A percentile compares a stretch with the other conserved stretches of the same genome.
Conservation (phyloP, 495 filamentous ascomycete genomes). For the Daldinia decipiens region DNA sequence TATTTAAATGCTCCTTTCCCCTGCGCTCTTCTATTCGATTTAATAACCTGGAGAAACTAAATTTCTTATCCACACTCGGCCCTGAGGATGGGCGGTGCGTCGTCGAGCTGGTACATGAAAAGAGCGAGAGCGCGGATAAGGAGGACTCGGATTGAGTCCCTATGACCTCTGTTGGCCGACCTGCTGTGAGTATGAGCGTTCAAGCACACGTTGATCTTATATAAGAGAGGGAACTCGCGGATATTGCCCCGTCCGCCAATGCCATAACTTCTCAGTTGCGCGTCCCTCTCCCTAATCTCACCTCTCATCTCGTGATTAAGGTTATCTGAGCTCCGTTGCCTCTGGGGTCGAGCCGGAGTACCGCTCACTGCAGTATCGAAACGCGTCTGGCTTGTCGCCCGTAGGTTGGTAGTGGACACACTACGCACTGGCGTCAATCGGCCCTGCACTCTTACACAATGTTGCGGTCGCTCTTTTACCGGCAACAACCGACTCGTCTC, state of each 20-base stretch:
- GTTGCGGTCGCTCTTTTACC: slow-evolving; percentile 40
- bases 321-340: slow-evolving; percentile 25
- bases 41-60: slow-evolving; percentile 21
- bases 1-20: slow-evolving; percentile 4
- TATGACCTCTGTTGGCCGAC: slow-evolving; percentile 42
- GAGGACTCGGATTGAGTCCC: slow-evolving; percentile 33
- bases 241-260: slow-evolving; percentile 56
- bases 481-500: slow-evolving; percentile 53
- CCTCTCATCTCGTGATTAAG: slow-evolving; percentile 22
- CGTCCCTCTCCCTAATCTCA: slow-evolving; percentile 38
- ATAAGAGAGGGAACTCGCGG: slow-evolving; percentile 35
- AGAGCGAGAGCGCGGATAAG: slow-evolving; percentile 35
- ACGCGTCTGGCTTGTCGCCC: slow-evolving; percentile 6
- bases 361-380: slow-evolving; percentile 39
- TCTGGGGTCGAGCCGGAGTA: background rate
- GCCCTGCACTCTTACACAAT: slow-evolving; percentile 53
- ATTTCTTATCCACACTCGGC: slow-evolving; percentile 19
- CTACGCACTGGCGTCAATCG: slow-evolving; percentile 50
- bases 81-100: slow-evolving; percentile 5
- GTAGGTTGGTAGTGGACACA: slow-evolving; percentile 44
- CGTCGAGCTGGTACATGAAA: slow-evolving; percentile 12
- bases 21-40: slow-evolving; percentile 35
- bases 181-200: slow-evolving; percentile 20
- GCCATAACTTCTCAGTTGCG: slow-evolving; percentile 53
- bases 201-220: background rate